Percentiles rank a stretch among this genome's conserved stretches.
phyloP scores from a whole-genome alignment of 495 filamentous ascomycete species.

The Astrothelium subdiscretum region DNA sequence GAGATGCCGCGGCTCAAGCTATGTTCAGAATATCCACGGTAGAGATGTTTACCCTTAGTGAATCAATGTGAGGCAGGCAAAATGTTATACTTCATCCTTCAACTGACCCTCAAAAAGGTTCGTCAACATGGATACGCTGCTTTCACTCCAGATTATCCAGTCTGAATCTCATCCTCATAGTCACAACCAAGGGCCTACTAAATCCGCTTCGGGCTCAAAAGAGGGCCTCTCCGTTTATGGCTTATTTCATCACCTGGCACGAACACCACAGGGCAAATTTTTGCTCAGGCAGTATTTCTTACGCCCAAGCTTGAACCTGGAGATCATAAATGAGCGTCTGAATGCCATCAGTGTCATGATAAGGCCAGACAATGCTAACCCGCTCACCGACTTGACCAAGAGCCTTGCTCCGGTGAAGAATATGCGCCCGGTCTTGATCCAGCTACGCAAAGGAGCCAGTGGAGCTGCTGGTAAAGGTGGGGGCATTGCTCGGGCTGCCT shows the following conservation, averaged over 20 bases:
- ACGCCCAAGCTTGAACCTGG: constrained; percentile 58
- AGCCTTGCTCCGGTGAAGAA: constrained; percentile 68
- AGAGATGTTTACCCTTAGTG: constrained; percentile 65
- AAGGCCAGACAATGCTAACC: constrained; percentile 52
- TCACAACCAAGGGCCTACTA: constrained; percentile 66
- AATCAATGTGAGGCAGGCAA: constrained; percentile 51
- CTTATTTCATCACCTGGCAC: constrained; percentile 64
- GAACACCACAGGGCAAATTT: constrained; percentile 68
- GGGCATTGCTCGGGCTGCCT: constrained; percentile 54
- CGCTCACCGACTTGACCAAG: constrained; percentile 46
- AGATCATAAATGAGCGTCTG: constrained; percentile 63
- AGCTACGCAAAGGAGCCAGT: constrained; percentile 66
- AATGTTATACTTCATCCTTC: constrained; percentile 6
- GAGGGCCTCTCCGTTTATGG: constrained; percentile 86
- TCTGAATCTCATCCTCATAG: constrained; percentile 76
- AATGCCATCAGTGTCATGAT: constrained; percentile 57
- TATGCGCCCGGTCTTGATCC: constrained; percentile 55
- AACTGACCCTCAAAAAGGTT: constrained; percentile 38
- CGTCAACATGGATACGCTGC: constrained; percentile 66
- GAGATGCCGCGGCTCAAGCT: constrained; percentile 35
- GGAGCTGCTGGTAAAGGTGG: constrained; percentile 44
- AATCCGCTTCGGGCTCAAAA: constrained; percentile 58
- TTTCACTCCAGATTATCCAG: constrained; percentile 76
- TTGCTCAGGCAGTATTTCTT: constrained; percentile 75
- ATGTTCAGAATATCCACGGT: constrained; percentile 51